These are phyloP conservation scores for Daedalea quercina DNA, from an alignment of 768 basidiomycete genomes.

Conservation along the genomic window DNA sequence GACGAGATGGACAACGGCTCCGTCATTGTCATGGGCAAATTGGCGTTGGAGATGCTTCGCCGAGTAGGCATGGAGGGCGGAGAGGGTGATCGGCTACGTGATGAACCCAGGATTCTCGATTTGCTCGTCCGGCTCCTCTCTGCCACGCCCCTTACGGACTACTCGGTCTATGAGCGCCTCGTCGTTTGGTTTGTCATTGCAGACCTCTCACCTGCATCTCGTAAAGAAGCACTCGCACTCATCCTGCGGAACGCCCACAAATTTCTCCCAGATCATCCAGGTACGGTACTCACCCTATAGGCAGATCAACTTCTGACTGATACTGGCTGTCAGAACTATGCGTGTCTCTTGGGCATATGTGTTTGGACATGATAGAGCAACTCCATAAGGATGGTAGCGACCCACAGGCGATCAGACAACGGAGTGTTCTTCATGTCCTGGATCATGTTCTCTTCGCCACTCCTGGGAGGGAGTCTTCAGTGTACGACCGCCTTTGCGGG, in stretches of 20 bases:
- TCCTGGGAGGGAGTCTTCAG: not conserved
- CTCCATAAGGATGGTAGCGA: not conserved
- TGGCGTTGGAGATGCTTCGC: not conserved
- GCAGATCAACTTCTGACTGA: not conserved
- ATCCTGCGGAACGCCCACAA: not conserved
- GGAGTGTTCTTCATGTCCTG: not conserved
- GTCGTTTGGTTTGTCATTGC: not conserved
- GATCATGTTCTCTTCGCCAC: not conserved
- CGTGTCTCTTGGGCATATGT: not conserved
- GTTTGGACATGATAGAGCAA: not conserved
- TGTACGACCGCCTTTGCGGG: not conserved
- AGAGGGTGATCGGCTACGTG: not conserved
- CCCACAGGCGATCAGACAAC: not conserved
- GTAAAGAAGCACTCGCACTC: not conserved
- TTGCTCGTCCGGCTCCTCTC: not conserved
- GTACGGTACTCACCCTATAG: not conserved
- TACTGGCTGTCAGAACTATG: not conserved
- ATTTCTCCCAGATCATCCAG: not conserved
- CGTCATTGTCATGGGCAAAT: not conserved
- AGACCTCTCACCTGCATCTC: not conserved
- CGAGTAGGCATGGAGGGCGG: not conserved
- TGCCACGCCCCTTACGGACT: not conserved
- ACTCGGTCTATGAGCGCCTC: not conserved
- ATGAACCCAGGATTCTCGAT: not conserved
- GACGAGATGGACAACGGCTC: too few relatives aligned